Evolutionary conservation across 192 early-diverging fungal genomes (phyloP).

Genomic region (Coemansia sp.): DNA sequence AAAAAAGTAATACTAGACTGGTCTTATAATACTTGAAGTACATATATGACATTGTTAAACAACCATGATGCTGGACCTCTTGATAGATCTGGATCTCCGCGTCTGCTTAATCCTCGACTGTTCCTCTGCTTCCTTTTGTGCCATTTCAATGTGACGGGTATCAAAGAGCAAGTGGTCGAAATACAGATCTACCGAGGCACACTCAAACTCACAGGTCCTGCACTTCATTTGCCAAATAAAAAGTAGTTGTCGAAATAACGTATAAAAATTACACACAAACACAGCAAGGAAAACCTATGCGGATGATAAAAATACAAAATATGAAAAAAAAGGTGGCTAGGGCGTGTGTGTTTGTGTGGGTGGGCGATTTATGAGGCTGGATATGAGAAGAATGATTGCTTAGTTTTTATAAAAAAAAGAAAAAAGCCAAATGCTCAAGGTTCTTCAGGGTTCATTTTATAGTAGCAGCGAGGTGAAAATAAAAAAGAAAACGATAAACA

Average conservation of each 20-base stretch:
- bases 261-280: background rate
- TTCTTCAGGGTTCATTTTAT: background rate
- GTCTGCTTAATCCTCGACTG: conserved; percentile 24
- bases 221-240: conserved; percentile 40
- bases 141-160: conserved; percentile 39
- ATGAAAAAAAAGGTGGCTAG: background rate
- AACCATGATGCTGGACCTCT: conserved; percentile 20
- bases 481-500: background rate
- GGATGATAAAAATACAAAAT: background rate
- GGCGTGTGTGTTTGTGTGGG: background rate
- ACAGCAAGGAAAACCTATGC: background rate
- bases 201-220: conserved; percentile 52
- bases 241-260: background rate
- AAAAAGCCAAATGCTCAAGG: too few relatives aligned
- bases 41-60: background rate
- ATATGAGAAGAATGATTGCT: background rate
- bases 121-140: conserved; percentile 32
- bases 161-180: conserved; percentile 53
- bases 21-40: background rate
- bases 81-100: conserved; percentile 37
- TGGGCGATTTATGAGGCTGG: background rate
- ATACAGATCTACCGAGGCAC: conserved; percentile 47
- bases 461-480: background rate
- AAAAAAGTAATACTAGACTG: conserved; percentile 4
- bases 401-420: too few relatives aligned